Evolutionary conservation across 805 yeast species (phyloP).

Genomic region (Ogataea trehalophila): DNA sequence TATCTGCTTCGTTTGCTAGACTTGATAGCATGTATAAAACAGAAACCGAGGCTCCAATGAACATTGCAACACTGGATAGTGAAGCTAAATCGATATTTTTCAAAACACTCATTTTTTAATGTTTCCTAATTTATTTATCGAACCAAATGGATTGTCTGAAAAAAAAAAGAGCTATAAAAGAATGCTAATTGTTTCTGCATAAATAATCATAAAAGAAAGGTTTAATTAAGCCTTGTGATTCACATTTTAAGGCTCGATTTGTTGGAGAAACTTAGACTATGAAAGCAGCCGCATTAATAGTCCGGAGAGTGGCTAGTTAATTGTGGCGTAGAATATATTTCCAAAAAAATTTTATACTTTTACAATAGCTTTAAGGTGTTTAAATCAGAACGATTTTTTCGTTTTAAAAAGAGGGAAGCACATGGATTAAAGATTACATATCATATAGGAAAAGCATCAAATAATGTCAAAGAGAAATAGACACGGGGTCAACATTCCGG

Average conservation of each 20-base stretch:
- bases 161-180: no score
- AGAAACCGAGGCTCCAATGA: conserved; percentile 48
- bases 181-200: no score
- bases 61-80: conserved; percentile 27
- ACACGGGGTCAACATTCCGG: conserved; percentile 39
- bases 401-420: not conserved
- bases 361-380: not conserved
- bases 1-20: conserved; percentile 22
- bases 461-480: conserved; percentile 19
- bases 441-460: not conserved
- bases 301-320: not conserved
- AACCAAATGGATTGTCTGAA: no score
- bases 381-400: not conserved
- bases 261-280: no score
- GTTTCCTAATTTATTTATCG: not conserved
- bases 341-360: not conserved
- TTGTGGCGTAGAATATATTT: not conserved
- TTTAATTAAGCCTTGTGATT: no score
- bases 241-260: no score
- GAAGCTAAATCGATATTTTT: conserved; percentile 27
- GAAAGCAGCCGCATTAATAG: no score
- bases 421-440: not conserved
- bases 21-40: conserved; percentile 42
- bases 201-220: no score
- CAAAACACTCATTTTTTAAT: conserved; percentile 9